phyloP scores from a whole-genome alignment of 2,329 filamentous ascomycete genomes.

The Cladosporium sp. region DNA sequence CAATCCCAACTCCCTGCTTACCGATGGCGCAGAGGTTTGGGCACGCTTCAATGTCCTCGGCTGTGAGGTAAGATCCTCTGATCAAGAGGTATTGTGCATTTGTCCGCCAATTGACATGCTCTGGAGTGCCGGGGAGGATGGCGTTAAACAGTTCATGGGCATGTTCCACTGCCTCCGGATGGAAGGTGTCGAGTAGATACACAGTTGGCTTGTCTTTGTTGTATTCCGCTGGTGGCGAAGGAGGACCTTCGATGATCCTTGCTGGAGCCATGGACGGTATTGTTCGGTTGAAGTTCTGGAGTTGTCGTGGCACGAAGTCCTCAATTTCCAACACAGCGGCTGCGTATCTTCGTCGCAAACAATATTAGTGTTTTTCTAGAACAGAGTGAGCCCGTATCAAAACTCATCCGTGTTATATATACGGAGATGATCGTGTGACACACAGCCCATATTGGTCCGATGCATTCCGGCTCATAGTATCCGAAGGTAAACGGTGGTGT shows the following conservation, averaged over 20 bases:
- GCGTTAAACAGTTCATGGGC: slow-evolving; percentile 38
- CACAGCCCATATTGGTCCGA: too few relatives aligned
- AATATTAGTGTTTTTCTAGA: too few relatives aligned
- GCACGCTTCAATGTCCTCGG: slow-evolving; percentile 22
- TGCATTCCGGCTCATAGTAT: too few relatives aligned
- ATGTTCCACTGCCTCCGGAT: slow-evolving; percentile 24
- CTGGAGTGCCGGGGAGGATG: slow-evolving; percentile 33
- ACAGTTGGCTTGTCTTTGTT: slow-evolving; percentile 14
- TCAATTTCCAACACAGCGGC: too few relatives aligned
- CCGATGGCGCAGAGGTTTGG: slow-evolving; percentile 39
- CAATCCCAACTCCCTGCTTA: slow-evolving; percentile 47
- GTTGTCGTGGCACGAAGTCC: too few relatives aligned
- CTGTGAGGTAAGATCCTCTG: slow-evolving; percentile 29
- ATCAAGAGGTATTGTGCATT: slow-evolving; percentile 41
- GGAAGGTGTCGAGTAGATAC: slow-evolving; percentile 26
- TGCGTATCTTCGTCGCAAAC: too few relatives aligned
- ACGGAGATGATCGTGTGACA: too few relatives aligned
- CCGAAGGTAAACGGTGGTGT: too few relatives aligned
- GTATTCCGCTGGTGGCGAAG: slow-evolving; percentile 1
- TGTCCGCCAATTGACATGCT: slow-evolving; percentile 37
- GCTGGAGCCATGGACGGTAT: slow-evolving; percentile 14
- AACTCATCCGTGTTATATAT: too few relatives aligned
- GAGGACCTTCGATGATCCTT: slow-evolving; percentile 1
- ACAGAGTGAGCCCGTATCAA: too few relatives aligned
- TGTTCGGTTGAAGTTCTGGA: too few relatives aligned